Evolutionary conservation across 1,284 basidiomycete genomes (phyloP).

Genomic region (Tylopilus sp.): DNA sequence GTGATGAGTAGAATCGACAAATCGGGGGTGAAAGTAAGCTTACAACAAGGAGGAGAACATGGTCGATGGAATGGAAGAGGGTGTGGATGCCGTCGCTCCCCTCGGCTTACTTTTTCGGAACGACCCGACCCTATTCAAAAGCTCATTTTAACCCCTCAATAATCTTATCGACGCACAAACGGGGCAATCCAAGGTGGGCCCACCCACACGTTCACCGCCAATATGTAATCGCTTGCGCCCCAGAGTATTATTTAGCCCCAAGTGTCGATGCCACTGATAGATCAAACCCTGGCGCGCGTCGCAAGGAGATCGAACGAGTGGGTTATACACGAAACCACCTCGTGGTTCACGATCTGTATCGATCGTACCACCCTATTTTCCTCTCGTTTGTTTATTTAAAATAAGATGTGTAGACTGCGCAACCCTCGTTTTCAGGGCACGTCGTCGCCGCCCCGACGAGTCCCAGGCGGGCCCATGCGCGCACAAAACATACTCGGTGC

Average conservation of each 20-base stretch:
- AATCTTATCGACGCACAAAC: neutral
- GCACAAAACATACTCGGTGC: neutral
- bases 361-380: neutral
- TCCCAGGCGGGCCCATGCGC: neutral
- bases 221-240: too few species aligned
- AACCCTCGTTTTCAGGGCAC: neutral
- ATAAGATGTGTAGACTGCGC: neutral
- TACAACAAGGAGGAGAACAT: conserved; percentile 84
- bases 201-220: neutral
- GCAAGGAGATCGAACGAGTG: too few species aligned
- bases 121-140: conserved; percentile 11
- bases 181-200: neutral
- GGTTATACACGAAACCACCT: too few species aligned
- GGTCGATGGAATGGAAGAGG: conserved; percentile 37
- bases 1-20: conserved; percentile 17
- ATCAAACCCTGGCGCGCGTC: neutral
- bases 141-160: neutral
- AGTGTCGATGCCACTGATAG: neutral
- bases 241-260: too few species aligned
- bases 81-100: neutral
- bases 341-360: neutral
- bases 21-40: conserved; percentile 46
- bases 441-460: neutral
- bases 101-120: conserved; percentile 26
- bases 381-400: neutral